Conservation (phyloP, 140 eudicot genomes). For the Bidens hawaiensis region DNA sequence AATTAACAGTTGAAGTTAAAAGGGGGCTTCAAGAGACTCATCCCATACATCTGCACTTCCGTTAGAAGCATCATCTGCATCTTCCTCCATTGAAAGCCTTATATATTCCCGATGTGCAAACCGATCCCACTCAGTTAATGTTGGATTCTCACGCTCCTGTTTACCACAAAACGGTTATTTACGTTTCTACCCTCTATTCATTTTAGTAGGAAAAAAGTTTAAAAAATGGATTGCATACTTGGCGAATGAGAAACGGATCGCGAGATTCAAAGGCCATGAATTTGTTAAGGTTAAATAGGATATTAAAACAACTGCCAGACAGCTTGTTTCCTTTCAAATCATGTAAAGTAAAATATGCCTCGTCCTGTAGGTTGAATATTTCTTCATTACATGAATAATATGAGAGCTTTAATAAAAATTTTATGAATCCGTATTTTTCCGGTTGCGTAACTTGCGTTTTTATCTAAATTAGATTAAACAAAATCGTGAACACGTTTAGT, state of each 20-base stretch:
- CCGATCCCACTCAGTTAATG: conserved; percentile 95
- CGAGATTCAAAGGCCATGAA: conserved; percentile 98
- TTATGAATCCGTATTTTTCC: neutral
- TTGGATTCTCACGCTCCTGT: conserved; percentile 97
- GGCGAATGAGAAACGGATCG: conserved; percentile 93
- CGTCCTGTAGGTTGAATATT: conserved; percentile 41
- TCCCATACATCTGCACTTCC: conserved; percentile 67
- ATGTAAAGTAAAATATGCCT: conserved; percentile 62
- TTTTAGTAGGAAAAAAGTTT: neutral
- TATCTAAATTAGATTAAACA: neutral
- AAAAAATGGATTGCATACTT: conserved; percentile 47
- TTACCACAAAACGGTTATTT: conserved; percentile 1
- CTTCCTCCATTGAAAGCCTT: conserved; percentile 81
- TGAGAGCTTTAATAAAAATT: neutral
- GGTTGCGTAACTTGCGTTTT: neutral
- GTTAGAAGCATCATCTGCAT: conserved; percentile 51
- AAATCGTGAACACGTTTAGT: neutral
- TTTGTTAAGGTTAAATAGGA: conserved; percentile 87
- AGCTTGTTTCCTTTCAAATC: conserved; percentile 80
- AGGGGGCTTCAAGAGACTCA: conserved; percentile 65
- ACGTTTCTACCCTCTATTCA: neutral
- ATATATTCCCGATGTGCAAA: conserved; percentile 94
- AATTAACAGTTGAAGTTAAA: conserved; percentile 34
- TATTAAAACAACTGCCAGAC: conserved; percentile 73
- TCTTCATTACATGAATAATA: neutral